Evolutionary conservation across 805 yeast species (phyloP).

Genomic region (Millerozyma miso): DNA sequence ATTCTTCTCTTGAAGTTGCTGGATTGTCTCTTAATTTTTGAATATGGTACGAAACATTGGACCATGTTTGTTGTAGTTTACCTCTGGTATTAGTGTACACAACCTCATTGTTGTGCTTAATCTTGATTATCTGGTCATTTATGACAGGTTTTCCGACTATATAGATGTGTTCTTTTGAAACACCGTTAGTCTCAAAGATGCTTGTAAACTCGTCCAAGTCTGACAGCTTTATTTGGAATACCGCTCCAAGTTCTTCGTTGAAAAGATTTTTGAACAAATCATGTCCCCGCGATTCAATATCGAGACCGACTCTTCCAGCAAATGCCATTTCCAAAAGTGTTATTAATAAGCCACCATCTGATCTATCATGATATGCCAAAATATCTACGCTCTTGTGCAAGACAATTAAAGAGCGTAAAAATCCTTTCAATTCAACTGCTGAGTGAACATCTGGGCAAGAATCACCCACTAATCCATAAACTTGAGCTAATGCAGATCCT

Average conservation of each 20-base stretch:
- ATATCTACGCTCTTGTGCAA: conserved; percentile 68
- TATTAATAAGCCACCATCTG: conserved; percentile 92
- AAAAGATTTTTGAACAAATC: conserved; percentile 59
- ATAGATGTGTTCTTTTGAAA: conserved; percentile 48
- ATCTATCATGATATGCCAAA: conserved; percentile 88
- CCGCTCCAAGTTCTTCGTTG: conserved; percentile 94
- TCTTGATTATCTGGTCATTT: conserved; percentile 43
- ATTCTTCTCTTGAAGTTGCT: conserved; percentile 82
- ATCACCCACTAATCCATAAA: conserved; percentile 82
- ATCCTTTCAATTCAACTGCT: conserved; percentile 55
- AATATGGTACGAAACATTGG: conserved; percentile 81
- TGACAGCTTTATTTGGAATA: conserved; percentile 71
- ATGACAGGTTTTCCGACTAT: conserved; percentile 69
- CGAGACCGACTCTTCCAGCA: conserved; percentile 86
- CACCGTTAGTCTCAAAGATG: conserved; percentile 55
- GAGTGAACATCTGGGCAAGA: conserved; percentile 80
- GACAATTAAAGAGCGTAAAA: conserved; percentile 63
- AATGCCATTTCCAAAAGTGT: conserved; percentile 94
- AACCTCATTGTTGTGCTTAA: conserved; percentile 43
- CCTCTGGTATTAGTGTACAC: conserved; percentile 59
- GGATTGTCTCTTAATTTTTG: conserved; percentile 96
- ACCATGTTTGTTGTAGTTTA: conserved; percentile 77
- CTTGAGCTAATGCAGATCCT: conserved; percentile 94
- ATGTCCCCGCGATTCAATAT: conserved; percentile 44
- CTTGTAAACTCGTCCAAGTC: conserved; percentile 53